Evolutionary conservation across 2,329 filamentous ascomycete species (phyloP), one percentile per base, ranked within the genome.

Genomic region (Colletotrichum gloeosporioides): DNA sequence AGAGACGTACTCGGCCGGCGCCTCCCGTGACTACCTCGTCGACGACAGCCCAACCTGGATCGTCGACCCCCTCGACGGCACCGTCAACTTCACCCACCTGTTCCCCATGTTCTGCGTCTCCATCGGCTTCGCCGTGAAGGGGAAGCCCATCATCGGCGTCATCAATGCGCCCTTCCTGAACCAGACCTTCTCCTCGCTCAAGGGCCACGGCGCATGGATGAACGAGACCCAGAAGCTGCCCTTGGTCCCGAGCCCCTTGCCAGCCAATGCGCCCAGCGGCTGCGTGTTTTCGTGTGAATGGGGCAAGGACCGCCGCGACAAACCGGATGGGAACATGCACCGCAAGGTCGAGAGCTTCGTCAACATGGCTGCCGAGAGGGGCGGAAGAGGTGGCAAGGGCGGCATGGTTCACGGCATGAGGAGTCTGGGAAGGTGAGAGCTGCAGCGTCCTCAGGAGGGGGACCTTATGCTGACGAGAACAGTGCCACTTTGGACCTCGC

Each of bases 61-160:
- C 80, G 89, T 96, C 55, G 94, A 96, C 83, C 94, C 94, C 12
- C 88, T 96, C 32, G 94, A 96, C 81, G 94, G 93, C 86, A 96
- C 94, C 4, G 93, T 96, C 76, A 96, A 96, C 87, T 96, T 94
- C 85, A 95, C 94, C 34, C 94, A 96, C 83, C 89, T 95, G 8
- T 95, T 95, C 81, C 93, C 93, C 75, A 95, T 95, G 92, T 95
- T 95, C 85, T 96, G 94, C 83, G 92, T 96, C 59, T 95, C 93
- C 44, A 95, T 96, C 80, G 94, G 89, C 65, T 92, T 96, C 80
- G 87, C 93, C 29, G 81, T 94, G 71, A 84, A 89, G 22, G 88
- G 89, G 8, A 83, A 87, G 32, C 93, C 94, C 4, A 83, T 93
- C 3, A 90, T 96, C 67, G 94, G 94, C 25, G 90, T 95, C 62